Conservation (phyloP, 2,329 filamentous ascomycete genomes). For the Lachnellula arida region DNA sequence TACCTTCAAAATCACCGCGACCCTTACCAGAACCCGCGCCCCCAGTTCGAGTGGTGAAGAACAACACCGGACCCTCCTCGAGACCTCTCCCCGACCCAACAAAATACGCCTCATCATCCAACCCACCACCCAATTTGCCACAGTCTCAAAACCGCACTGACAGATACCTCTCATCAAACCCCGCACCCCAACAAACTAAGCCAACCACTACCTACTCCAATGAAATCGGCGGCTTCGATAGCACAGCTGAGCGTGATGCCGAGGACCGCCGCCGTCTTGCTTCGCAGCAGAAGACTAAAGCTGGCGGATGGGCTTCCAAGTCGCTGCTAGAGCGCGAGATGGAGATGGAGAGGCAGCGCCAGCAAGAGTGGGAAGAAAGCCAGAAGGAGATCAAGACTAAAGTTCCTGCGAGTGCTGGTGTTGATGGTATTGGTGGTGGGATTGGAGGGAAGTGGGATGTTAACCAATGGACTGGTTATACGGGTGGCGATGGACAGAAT, state of each 20-base stretch:
- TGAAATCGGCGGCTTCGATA: slow-evolving; percentile 36
- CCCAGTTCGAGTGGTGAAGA: slow-evolving; percentile 27
- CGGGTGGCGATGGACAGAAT: slow-evolving; percentile 72
- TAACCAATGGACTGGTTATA: slow-evolving; percentile 57
- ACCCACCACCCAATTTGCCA: slow-evolving; percentile 14
- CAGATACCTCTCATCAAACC: slow-evolving; percentile 44
- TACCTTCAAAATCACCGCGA: slow-evolving; percentile 26
- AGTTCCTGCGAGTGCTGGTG: slow-evolving; percentile 41
- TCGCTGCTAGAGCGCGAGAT: slow-evolving; percentile 55
- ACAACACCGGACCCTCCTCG: slow-evolving; percentile 30
- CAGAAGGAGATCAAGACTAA: slow-evolving; percentile 56
- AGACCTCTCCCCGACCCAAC: slow-evolving; percentile 36
- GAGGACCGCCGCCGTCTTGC: slow-evolving; percentile 44
- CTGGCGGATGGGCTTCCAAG: slow-evolving; percentile 48
- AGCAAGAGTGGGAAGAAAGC: slow-evolving; percentile 66
- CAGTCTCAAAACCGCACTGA: slow-evolving; percentile 41
- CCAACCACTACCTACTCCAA: slow-evolving; percentile 37
- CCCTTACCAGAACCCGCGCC: slow-evolving; percentile 30
- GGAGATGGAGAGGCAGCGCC: slow-evolving; percentile 54
- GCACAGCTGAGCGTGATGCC: slow-evolving; percentile 43
- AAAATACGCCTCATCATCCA: slow-evolving; percentile 24
- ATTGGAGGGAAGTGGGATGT: slow-evolving; percentile 64
- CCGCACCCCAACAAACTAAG: slow-evolving; percentile 36
- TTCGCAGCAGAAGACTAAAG: slow-evolving; percentile 48
- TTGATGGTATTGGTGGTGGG: slow-evolving; percentile 63